Percentiles rank a stretch among this genome's conserved stretches.
Conservation (phyloP, 352 stramenopile genomes). For the Globisporangium echinulatum region DNA sequence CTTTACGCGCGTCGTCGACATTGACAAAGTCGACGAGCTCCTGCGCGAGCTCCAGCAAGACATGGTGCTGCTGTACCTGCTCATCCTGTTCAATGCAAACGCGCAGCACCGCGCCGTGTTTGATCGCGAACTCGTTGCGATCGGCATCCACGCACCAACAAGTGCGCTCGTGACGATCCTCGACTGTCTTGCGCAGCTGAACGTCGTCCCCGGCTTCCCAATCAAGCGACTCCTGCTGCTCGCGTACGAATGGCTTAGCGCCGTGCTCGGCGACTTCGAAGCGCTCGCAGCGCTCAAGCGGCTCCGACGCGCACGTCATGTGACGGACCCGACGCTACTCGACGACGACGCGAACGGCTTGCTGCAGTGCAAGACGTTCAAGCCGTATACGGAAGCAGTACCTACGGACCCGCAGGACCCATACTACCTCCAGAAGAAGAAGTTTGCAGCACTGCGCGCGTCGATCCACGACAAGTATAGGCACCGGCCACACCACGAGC, state of each 20-base stretch:
- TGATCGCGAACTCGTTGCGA: conserved; percentile 58
- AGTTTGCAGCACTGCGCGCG: conserved; percentile 55
- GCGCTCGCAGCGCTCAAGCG: conserved; percentile 50
- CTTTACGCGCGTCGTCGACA: conserved; percentile 55
- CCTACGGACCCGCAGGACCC: conserved; percentile 50
- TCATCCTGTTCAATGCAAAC: conserved; percentile 71
- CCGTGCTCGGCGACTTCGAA: conserved; percentile 45
- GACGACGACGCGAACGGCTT: conserved; percentile 46
- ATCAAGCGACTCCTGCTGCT: conserved; percentile 75
- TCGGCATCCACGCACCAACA: conserved; percentile 49
- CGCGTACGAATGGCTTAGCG: conserved; percentile 61
- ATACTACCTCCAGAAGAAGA: conserved; percentile 68
- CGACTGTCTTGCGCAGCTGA: conserved; percentile 64
- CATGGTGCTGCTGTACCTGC: conserved; percentile 74
- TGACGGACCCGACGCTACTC: conserved; percentile 30
- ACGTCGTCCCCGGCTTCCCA: conserved; percentile 66
- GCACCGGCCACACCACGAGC: conserved; percentile 53
- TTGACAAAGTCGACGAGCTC: conserved; percentile 56
- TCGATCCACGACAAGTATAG: conserved; percentile 70
- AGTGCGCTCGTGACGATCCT: conserved; percentile 63
- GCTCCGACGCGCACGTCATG: conserved; percentile 33
- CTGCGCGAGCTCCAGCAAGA: conserved; percentile 65
- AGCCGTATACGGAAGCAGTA: conserved; percentile 41
- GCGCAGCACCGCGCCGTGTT: conserved; percentile 49
- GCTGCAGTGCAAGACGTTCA: conserved; percentile 65